These are phyloP conservation scores for Paxillus involutus DNA, from an alignment of 768 basidiomycete genomes.

Conservation along the genomic window DNA sequence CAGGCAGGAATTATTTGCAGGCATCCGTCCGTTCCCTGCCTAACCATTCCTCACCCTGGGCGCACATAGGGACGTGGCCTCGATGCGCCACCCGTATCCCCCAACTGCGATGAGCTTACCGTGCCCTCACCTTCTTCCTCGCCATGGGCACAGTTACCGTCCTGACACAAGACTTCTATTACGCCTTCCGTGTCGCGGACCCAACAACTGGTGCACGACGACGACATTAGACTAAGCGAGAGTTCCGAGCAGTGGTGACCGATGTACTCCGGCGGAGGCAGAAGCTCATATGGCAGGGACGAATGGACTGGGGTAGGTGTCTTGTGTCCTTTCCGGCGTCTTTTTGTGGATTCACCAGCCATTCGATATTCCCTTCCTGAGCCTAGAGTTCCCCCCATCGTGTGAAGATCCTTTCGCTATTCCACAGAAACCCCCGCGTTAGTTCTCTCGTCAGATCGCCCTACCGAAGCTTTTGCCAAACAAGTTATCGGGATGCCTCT, in stretches of 20 bases:
- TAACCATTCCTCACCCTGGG: neutral
- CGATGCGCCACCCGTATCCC: slow-evolving; percentile 70
- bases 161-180: slow-evolving; percentile 76
- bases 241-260: slow-evolving; percentile 42
- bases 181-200: slow-evolving; percentile 64
- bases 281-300: slow-evolving; percentile 67
- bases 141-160: slow-evolving; percentile 54
- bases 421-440: no score
- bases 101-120: slow-evolving; percentile 61
- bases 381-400: no score
- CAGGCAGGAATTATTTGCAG: slow-evolving; percentile 70
- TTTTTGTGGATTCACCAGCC: no score
- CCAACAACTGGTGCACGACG: slow-evolving; percentile 33
- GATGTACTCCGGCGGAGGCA: slow-evolving; percentile 59
- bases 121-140: slow-evolving; percentile 42
- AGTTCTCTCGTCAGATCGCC: no score
- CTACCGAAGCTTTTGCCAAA: no score
- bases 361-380: no score
- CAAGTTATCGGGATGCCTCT: no score
- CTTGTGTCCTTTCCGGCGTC: neutral
- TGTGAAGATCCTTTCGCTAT: no score
- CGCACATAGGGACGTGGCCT: slow-evolving; percentile 57
- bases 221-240: slow-evolving; percentile 45
- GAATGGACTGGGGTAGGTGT: slow-evolving; percentile 74
- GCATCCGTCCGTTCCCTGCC: slow-evolving; percentile 31